A percentile compares a stretch with the other conserved stretches of the same genome.
phyloP scores from a whole-genome alignment of 805 yeast species.

The Candida caryicola region DNA sequence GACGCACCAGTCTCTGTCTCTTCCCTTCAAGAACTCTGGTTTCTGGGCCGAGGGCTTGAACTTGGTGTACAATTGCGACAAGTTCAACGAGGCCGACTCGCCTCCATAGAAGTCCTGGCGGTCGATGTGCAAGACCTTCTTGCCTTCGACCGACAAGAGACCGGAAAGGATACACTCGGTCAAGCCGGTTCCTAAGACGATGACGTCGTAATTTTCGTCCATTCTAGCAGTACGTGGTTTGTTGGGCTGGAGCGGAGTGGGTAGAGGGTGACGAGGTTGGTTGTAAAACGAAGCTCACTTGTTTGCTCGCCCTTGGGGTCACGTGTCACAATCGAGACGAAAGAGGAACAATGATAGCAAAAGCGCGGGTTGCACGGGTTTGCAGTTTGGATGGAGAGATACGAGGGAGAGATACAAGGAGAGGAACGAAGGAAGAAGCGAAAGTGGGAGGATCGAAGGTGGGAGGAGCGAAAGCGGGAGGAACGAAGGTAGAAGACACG shows the following conservation, averaged over 20 bases:
- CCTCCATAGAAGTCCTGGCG: constrained; percentile 96
- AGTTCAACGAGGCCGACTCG: constrained; percentile 80
- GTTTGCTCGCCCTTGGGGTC: not conserved
- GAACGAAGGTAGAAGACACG: too few species aligned
- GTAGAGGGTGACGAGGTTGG: not conserved
- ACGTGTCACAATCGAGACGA: too few species aligned
- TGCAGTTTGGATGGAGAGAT: too few species aligned
- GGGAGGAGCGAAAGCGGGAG: too few species aligned
- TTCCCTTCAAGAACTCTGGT: constrained; percentile 71
- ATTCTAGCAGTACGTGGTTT: constrained; percentile 32
- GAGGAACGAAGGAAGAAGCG: too few species aligned
- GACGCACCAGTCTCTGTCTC: constrained; percentile 97
- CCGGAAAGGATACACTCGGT: constrained; percentile 97
- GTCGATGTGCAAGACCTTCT: constrained; percentile 94
- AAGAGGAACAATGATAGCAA: too few species aligned
- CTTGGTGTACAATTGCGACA: constrained; percentile 68
- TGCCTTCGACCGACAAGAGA: constrained; percentile 92
- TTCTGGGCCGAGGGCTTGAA: constrained; percentile 75
- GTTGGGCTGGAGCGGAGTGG: not conserved
- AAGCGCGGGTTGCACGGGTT: too few species aligned
- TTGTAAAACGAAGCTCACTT: not conserved
- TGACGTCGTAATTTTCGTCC: constrained; percentile 97
- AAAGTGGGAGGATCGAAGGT: too few species aligned
- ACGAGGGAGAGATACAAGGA: too few species aligned
- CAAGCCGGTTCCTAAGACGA: constrained; percentile 91